Conservation (phyloP, 306 rosid genomes). For the Gillenia trifoliata region DNA sequence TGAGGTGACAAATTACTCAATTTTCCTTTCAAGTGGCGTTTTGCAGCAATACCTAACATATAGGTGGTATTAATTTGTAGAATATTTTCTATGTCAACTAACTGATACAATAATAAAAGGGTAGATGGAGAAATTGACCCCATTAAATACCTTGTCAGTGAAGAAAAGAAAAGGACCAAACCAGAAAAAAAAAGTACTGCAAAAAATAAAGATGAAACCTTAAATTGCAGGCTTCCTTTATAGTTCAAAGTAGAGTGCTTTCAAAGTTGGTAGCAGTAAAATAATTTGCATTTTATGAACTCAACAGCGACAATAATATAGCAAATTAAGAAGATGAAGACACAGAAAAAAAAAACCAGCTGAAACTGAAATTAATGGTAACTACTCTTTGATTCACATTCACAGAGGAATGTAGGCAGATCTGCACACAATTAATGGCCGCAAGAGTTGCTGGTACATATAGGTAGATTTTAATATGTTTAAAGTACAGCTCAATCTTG, state of each 20-base stretch:
- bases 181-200: not conserved
- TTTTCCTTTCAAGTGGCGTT: no score
- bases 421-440: conserved; percentile 2
- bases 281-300: not conserved
- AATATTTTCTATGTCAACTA: no score
- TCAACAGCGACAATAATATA: not conserved
- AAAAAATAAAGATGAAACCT: not conserved
- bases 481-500: not conserved
- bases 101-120: not conserved
- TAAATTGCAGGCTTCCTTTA: not conserved
- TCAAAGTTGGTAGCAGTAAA: not conserved
- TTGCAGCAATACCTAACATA: no score
- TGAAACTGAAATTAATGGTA: not conserved
- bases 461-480: not conserved
- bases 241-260: not conserved
- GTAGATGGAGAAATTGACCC: not conserved
- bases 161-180: not conserved
- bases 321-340: not conserved
- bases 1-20: no score
- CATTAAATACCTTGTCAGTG: not conserved
- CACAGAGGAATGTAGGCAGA: not conserved
- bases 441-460: not conserved
- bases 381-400: not conserved
- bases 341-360: not conserved
- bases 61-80: no score